These are phyloP conservation scores for Thelonectria blattea DNA, from an alignment of 2,329 filamentous ascomycete species.

Conservation along the genomic window DNA sequence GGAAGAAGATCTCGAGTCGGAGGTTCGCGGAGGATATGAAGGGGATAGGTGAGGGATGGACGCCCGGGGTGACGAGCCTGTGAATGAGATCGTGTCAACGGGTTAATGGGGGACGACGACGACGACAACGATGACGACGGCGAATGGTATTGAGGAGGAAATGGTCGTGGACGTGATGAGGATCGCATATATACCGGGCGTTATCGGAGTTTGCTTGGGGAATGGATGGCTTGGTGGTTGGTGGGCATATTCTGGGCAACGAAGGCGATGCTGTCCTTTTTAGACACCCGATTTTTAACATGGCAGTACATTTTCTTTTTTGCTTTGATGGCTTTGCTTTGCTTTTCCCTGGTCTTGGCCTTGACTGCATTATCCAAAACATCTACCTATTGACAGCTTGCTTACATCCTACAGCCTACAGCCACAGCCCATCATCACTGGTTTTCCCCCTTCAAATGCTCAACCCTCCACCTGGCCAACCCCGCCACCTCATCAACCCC, in stretches of 20 bases:
- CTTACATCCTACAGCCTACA: too few species aligned
- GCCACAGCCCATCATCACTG: conserved; percentile 22
- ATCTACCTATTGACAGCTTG: neutral
- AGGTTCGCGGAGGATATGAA: conserved; percentile 83
- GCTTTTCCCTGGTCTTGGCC: neutral
- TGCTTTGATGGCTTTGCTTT: neutral
- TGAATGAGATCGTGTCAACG: conserved; percentile 44
- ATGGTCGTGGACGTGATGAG: neutral
- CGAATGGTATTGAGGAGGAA: too few species aligned
- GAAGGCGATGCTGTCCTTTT: conserved; percentile 16
- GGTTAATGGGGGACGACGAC: conserved; percentile 12
- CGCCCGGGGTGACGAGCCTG: conserved; percentile 70
- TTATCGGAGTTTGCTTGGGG: conserved; percentile 34
- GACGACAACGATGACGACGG: too few species aligned
- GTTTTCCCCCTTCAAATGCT: conserved; percentile 40
- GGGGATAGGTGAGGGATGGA: conserved; percentile 85
- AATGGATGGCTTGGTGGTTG: conserved; percentile 8
- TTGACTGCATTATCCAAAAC: neutral
- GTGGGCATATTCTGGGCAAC: conserved; percentile 32
- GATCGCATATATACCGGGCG: conserved; percentile 34
- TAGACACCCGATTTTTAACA: neutral
- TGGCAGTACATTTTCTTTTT: neutral
- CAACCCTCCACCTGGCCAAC: conserved; percentile 46
- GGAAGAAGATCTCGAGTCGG: conserved; percentile 78
- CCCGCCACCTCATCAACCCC: conserved; percentile 48